phyloP scores from a whole-genome alignment of 2,329 filamentous ascomycete species.

The Alternaria sp. region DNA sequence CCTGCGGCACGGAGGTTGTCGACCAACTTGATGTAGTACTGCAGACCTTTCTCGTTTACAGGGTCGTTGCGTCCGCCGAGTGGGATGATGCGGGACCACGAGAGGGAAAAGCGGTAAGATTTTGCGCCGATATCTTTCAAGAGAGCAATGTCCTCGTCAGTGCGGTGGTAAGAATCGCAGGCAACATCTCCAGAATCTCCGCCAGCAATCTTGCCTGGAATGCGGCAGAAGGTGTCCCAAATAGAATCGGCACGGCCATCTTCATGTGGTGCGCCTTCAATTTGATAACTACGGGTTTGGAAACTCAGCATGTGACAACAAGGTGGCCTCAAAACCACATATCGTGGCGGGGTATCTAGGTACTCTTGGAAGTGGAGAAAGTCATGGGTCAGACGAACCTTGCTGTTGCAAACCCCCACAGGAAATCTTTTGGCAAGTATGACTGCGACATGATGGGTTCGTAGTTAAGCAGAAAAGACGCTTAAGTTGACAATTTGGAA shows the following conservation, averaged over 20 bases:
- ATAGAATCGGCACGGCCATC: constrained; percentile 84
- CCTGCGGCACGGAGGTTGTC: constrained; percentile 78
- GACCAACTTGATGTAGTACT: constrained; percentile 80
- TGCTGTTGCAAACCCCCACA: constrained; percentile 55
- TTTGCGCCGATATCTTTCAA: constrained; percentile 76
- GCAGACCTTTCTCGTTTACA: constrained; percentile 78
- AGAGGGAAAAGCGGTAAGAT: constrained; percentile 84
- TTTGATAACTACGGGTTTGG: constrained; percentile 74
- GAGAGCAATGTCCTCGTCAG: constrained; percentile 77
- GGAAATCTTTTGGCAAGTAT: constrained; percentile 51
- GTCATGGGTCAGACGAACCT: constrained; percentile 44
- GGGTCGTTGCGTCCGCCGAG: constrained; percentile 84
- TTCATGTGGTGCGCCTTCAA: constrained; percentile 77
- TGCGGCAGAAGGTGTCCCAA: constrained; percentile 88
- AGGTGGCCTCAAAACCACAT: constrained; percentile 10
- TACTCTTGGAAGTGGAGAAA: constrained; percentile 22
- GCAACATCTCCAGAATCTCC: constrained; percentile 77
- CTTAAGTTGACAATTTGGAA: constrained; percentile 17
- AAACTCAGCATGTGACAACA: constrained; percentile 32
- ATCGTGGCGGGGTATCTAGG: constrained; percentile 34
- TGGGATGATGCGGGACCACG: constrained; percentile 84
- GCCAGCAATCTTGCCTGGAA: constrained; percentile 83
- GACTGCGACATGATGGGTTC: constrained; percentile 46
- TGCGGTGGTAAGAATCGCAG: constrained; percentile 87
- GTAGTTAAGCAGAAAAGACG: constrained; percentile 16